phyloP scores from a whole-genome alignment of 306 rosid genomes.

The Ammopiptanthus mongolicus region DNA sequence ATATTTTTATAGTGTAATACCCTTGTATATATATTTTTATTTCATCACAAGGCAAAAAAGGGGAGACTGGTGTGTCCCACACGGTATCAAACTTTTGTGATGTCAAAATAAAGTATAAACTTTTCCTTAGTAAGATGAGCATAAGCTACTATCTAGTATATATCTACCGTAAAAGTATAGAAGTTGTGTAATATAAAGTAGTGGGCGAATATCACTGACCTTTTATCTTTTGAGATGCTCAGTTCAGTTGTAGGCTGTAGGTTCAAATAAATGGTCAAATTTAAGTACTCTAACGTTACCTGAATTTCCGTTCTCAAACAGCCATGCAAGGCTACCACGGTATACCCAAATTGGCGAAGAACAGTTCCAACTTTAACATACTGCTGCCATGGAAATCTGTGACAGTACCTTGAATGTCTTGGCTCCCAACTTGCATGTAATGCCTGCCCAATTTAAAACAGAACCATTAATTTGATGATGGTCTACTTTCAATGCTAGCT shows the following conservation, averaged over 20 bases:
- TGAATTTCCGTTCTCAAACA: conserved; percentile 77
- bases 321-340: conserved; percentile 81
- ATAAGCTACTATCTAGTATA: too few relatives aligned
- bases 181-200: not conserved
- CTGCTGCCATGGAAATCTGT: conserved; percentile 73
- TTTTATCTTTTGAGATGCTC: not conserved
- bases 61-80: too few relatives aligned
- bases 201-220: not conserved
- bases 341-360: conserved; percentile 92
- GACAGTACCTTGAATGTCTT: conserved; percentile 67
- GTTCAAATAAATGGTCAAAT: not conserved
- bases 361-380: conserved; percentile 80
- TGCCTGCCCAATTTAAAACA: conserved; percentile 51
- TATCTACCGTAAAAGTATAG: too few relatives aligned
- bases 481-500: not conserved
- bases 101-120: too few relatives aligned
- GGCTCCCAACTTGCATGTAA: conserved; percentile 96
- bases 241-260: not conserved
- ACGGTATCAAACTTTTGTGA: too few relatives aligned
- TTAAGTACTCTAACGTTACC: conserved; percentile 28
- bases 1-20: too few relatives aligned
- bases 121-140: too few relatives aligned
- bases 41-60: too few relatives aligned
- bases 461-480: not conserved
- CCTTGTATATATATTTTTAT: too few relatives aligned